Conservation (phyloP, 441 rosid species). For the Bocquillonia castaneifolia region DNA sequence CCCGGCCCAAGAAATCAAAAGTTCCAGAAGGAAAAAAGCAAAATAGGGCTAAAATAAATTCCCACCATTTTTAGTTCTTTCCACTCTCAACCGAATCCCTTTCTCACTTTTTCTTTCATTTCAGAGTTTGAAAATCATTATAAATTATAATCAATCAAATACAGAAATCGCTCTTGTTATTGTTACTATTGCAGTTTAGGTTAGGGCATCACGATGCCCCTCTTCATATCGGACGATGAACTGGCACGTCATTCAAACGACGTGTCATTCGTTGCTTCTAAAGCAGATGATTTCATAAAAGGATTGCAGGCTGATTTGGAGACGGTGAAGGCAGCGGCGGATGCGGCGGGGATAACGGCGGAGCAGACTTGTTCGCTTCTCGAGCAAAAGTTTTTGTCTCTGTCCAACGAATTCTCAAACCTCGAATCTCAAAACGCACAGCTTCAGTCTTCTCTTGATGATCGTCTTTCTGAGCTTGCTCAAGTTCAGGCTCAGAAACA, state of each 20-base stretch:
- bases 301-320: slow-evolving; percentile 58
- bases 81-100: not conserved
- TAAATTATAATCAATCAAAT: no score
- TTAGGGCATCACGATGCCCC: slow-evolving; percentile 49
- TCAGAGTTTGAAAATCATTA: no score
- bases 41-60: no score
- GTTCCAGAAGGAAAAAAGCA: no score
- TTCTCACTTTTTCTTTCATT: not conserved
- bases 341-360: slow-evolving; percentile 82
- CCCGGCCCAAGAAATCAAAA: no score
- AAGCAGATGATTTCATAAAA: slow-evolving; percentile 72
- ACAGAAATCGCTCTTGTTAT: no score
- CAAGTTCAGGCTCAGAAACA: slow-evolving; percentile 75
- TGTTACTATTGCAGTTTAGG: no score
- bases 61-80: no score
- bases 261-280: slow-evolving; percentile 57
- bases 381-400: slow-evolving; percentile 85
- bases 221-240: slow-evolving; percentile 89
- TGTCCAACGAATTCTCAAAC: slow-evolving; percentile 55
- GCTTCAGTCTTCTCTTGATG: slow-evolving; percentile 69
- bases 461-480: slow-evolving; percentile 60
- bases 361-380: slow-evolving; percentile 94
- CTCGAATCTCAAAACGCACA: slow-evolving; percentile 60
- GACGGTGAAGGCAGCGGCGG: slow-evolving; percentile 70
- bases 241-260: slow-evolving; percentile 58